These are phyloP conservation scores for Xylaria sp. DNA, from an alignment of 2,329 filamentous ascomycete genomes.

Conservation along the genomic window DNA sequence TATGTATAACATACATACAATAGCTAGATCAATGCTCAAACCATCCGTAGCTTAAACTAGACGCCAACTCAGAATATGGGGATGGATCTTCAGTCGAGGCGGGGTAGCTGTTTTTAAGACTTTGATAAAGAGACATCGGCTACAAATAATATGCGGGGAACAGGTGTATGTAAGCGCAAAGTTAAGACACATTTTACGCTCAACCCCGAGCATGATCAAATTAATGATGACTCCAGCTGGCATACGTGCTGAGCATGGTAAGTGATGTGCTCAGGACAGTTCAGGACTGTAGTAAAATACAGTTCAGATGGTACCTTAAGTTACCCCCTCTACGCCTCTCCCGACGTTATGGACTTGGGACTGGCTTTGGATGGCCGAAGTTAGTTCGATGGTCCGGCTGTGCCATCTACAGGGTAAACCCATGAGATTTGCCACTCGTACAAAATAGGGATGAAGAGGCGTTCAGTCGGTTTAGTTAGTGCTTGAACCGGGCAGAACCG, in stretches of 20 bases:
- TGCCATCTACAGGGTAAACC: conserved; percentile 1
- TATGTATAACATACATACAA: too few species aligned
- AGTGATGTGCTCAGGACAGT: neutral
- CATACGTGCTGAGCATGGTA: neutral
- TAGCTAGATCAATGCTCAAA: neutral
- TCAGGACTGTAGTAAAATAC: neutral
- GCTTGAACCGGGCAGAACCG: neutral
- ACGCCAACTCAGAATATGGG: neutral
- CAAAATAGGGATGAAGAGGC: too few species aligned
- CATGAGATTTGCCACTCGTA: neutral
- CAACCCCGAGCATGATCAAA: neutral
- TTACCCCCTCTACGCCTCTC: neutral
- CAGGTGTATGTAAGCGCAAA: conserved; percentile 5
- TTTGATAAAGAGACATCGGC: neutral
- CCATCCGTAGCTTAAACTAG: neutral
- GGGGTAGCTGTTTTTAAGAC: neutral
- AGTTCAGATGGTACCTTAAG: neutral
- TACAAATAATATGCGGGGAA: conserved; percentile 15
- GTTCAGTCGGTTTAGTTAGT: too few species aligned
- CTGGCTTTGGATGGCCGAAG: neutral
- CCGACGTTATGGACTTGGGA: neutral
- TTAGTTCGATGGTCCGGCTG: neutral
- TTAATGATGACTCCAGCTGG: neutral
- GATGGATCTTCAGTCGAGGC: conserved; percentile 1
- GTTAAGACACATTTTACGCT: neutral